Evolutionary conservation across 1,284 basidiomycete species (phyloP).

Genomic region (Cryptococcus sp.): DNA sequence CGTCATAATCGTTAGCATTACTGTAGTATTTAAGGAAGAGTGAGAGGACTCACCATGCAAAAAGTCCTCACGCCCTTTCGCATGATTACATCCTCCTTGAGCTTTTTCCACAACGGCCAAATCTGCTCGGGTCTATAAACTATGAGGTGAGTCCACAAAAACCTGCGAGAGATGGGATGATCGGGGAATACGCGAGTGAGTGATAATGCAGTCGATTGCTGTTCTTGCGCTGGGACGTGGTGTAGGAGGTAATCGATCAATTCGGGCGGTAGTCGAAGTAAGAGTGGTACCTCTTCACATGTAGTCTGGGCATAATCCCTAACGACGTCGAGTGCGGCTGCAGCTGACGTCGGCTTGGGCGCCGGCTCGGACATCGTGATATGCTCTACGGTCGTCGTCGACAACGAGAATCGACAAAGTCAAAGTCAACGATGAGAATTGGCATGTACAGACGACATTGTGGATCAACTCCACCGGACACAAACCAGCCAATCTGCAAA

Average conservation of each 20-base stretch:
- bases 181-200: conserved; percentile 46
- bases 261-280: conserved; percentile 47
- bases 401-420: too few species aligned
- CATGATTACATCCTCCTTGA: conserved; percentile 27
- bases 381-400: too few species aligned
- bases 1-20: neutral
- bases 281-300: neutral
- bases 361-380: too few species aligned
- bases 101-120: conserved; percentile 36
- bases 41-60: neutral
- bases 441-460: too few species aligned
- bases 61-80: conserved; percentile 32
- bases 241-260: conserved; percentile 46
- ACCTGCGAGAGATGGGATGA: conserved; percentile 28
- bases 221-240: conserved; percentile 39
- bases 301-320: too few species aligned
- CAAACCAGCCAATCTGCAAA: too few species aligned
- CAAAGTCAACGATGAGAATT: too few species aligned
- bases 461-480: too few species aligned
- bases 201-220: conserved; percentile 45
- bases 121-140: conserved; percentile 33
- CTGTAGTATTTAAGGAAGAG: neutral
- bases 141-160: conserved; percentile 48
- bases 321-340: too few species aligned
- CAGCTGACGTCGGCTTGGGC: too few species aligned